phyloP scores from a whole-genome alignment of 345 rosid species.

The Syzygium oleosum region DNA sequence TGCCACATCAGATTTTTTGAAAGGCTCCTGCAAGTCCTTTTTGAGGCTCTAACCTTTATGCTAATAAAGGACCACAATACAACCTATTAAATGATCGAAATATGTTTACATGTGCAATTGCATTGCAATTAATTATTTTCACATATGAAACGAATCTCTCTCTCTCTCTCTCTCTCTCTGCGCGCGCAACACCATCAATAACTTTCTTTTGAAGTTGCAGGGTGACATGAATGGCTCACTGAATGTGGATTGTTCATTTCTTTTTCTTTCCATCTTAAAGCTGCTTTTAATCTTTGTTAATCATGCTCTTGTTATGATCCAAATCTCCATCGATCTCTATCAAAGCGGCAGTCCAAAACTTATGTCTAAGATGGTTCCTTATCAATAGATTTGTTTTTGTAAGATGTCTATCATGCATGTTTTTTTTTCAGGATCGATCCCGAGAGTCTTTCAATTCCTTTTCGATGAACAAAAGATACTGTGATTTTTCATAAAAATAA shows the following conservation, averaged over 20 bases:
- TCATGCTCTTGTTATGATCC: background rate
- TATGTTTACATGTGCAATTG: too few species aligned
- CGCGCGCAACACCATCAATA: background rate
- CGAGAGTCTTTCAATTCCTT: fast-evolving
- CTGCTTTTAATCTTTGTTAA: background rate
- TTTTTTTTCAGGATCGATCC: background rate
- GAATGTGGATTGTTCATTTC: background rate
- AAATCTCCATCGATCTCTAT: background rate
- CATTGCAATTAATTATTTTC: background rate
- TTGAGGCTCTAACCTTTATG: background rate
- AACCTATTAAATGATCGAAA: too few species aligned
- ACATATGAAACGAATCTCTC: background rate
- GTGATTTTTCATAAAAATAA: background rate
- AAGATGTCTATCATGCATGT: background rate
- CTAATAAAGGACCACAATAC: background rate
- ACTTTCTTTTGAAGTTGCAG: background rate
- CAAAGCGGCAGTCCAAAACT: background rate
- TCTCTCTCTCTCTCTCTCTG: background rate
- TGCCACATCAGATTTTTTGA: background rate
- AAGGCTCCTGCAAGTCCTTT: background rate
- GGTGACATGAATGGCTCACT: background rate
- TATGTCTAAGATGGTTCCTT: background rate
- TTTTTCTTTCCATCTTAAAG: background rate
- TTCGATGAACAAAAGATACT: fast-evolving
- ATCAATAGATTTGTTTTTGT: background rate